phyloP scores from a whole-genome alignment of 179 eudicot species.

The Spergularia azorica region DNA sequence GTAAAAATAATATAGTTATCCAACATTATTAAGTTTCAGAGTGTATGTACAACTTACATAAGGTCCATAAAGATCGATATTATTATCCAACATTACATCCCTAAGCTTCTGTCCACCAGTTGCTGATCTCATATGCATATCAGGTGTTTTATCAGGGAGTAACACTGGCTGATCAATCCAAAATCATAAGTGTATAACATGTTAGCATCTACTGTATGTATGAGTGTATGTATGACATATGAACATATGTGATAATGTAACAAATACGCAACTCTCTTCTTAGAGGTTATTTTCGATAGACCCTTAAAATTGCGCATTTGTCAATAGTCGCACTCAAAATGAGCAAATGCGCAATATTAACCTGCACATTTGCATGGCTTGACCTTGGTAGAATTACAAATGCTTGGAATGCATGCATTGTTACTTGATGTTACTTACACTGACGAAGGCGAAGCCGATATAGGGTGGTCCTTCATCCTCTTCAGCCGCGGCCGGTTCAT shows the following conservation, averaged over 20 bases:
- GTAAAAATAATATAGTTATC: too few relatives aligned
- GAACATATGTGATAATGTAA: too few relatives aligned
- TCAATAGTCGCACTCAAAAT: too few relatives aligned
- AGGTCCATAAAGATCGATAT: slow-evolving; percentile 87
- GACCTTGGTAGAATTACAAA: fast-evolving
- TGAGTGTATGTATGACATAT: too few relatives aligned
- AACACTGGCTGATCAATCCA: slow-evolving; percentile 58
- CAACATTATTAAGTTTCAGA: too few relatives aligned
- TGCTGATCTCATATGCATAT: slow-evolving; percentile 64
- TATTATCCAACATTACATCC: slow-evolving; percentile 68
- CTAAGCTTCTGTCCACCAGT: slow-evolving; percentile 84
- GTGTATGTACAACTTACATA: slow-evolving; percentile 49
- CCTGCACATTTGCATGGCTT: fast-evolving
- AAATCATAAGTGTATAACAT: not conserved
- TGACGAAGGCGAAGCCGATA: slow-evolving; percentile 69
- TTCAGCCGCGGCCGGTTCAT: slow-evolving; percentile 23
- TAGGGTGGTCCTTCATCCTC: slow-evolving; percentile 47
- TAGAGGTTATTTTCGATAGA: too few relatives aligned
- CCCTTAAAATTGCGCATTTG: too few relatives aligned
- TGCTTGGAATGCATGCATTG: too few relatives aligned
- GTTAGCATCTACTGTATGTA: too few relatives aligned
- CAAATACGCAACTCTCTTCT: too few relatives aligned
- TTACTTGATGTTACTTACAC: slow-evolving; percentile 34
- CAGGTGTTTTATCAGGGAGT: slow-evolving; percentile 93
- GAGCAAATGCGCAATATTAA: too few relatives aligned